phyloP scores from a whole-genome alignment of 352 stramenopile genomes.

The Chrysophaeum taylorii region DNA sequence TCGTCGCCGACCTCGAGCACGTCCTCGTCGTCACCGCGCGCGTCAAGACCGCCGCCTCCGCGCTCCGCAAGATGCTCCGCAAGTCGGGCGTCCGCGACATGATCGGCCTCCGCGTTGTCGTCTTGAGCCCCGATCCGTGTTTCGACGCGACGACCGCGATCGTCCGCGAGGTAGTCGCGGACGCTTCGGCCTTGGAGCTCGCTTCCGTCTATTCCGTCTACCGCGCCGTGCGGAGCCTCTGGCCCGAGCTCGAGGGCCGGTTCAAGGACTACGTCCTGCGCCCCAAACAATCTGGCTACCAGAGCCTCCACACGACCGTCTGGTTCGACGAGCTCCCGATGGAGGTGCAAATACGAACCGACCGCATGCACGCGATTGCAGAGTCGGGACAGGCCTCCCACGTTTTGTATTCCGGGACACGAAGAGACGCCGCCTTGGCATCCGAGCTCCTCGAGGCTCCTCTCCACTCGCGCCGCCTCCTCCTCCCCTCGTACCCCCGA shows the following conservation, averaged over 20 bases:
- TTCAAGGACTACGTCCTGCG: not conserved
- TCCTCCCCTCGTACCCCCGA: too few species aligned
- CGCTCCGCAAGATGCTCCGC: not conserved
- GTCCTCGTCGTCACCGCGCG: not conserved
- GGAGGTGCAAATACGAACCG: not conserved
- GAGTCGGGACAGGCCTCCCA: too few species aligned
- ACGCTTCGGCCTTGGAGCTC: too few species aligned
- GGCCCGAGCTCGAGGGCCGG: not conserved
- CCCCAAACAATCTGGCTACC: constrained; percentile 1
- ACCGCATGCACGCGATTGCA: not conserved
- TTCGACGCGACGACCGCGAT: too few species aligned
- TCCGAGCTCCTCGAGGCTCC: too few species aligned
- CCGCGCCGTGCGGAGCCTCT: not conserved
- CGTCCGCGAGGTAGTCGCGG: too few species aligned
- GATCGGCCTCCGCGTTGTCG: not conserved
- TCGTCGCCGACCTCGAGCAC: not conserved
- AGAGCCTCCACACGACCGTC: not conserved
- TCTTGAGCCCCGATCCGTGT: not conserved
- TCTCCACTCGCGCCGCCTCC: too few species aligned
- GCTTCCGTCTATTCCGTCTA: not conserved
- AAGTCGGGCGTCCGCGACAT: not conserved
- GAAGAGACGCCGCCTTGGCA: too few species aligned
- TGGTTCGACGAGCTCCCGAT: not conserved
- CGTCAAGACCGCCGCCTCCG: not conserved
- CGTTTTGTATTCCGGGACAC: too few species aligned